Percentiles rank a stretch among this genome's conserved stretches.
Evolutionary conservation across 441 rosid species (phyloP).

Genomic region (Hypseocharis bilobata): DNA sequence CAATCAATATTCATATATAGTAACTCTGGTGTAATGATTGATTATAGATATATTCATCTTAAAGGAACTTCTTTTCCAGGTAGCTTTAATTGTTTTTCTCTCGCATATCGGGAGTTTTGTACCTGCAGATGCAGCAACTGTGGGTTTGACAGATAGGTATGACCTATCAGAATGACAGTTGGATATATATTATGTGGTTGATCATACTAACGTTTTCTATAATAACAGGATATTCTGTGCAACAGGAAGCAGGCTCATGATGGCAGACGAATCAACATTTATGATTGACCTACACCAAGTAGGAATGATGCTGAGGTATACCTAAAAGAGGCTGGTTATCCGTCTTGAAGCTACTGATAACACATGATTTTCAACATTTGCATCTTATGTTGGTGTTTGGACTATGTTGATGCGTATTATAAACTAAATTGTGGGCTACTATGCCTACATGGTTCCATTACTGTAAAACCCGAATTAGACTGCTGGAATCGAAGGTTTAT

Average conservation of each 20-base stretch:
- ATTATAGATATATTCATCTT: slow-evolving; percentile 2
- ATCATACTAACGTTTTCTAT: slow-evolving; percentile 18
- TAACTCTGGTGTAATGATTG: slow-evolving; percentile 7
- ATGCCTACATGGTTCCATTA: slow-evolving; percentile 9
- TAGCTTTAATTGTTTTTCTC: slow-evolving; percentile 89
- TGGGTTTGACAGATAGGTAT: slow-evolving; percentile 89
- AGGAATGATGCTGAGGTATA: slow-evolving; percentile 90
- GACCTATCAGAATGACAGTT: slow-evolving; percentile 12
- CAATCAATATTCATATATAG: not conserved
- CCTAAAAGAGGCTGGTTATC: slow-evolving; percentile 16
- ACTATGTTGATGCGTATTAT: slow-evolving; percentile 9
- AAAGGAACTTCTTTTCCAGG: slow-evolving; percentile 37
- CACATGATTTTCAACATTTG: slow-evolving; percentile 10
- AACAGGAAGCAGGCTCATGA: slow-evolving; percentile 85
- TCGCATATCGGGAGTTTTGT: slow-evolving; percentile 97
- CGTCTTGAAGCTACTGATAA: slow-evolving; percentile 14
- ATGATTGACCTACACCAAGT: slow-evolving; percentile 98
- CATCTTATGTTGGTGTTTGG: slow-evolving; percentile 12
- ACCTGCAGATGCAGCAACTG: slow-evolving; percentile 89
- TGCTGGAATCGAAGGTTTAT: not conserved
- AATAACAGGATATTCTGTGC: slow-evolving; percentile 80
- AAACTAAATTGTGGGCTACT: not conserved
- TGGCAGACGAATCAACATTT: slow-evolving; percentile 85
- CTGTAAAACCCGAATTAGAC: not conserved
- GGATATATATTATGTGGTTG: slow-evolving; percentile 8